Conservation (phyloP, 768 basidiomycete genomes). For the Lactarius sp. region DNA sequence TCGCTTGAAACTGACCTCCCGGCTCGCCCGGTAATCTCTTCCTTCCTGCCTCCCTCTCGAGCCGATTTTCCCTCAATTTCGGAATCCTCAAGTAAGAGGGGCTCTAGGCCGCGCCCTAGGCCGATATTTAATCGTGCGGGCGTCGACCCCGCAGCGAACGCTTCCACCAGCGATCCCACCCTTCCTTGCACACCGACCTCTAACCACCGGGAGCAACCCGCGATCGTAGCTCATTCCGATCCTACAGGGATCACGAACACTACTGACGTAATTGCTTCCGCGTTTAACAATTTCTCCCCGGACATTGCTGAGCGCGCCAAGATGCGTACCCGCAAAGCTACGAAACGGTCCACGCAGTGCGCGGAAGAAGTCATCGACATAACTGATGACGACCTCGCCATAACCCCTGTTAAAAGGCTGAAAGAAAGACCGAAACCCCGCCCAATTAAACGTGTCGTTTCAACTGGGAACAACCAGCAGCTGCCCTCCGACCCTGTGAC, state of each 20-base stretch:
- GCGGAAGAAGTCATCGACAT: constrained; percentile 30
- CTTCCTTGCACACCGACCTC: constrained; percentile 13
- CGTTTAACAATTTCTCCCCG: constrained; percentile 20
- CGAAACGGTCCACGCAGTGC: constrained; percentile 10
- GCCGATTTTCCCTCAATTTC: constrained; percentile 12
- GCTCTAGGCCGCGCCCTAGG: constrained; percentile 20
- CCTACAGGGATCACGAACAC: not conserved
- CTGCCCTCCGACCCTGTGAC: constrained; percentile 25
- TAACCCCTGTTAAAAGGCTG: constrained; percentile 19
- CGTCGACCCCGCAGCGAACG: not conserved
- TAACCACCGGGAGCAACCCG: not conserved
- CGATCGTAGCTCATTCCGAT: constrained; percentile 6
- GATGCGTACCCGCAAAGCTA: constrained; percentile 30
- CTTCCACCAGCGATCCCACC: constrained; percentile 18
- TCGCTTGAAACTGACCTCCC: constrained; percentile 2
- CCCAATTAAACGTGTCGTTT: constrained; percentile 21
- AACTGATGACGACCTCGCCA: constrained; percentile 31
- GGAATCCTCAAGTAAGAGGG: constrained; percentile 9
- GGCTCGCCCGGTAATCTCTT: constrained; percentile 13
- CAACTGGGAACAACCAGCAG: constrained; percentile 10
- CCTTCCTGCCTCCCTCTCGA: constrained; percentile 9
- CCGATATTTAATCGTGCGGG: constrained; percentile 17
- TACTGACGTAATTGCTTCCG: no score
- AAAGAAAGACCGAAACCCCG: constrained; percentile 17
- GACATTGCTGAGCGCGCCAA: constrained; percentile 35